phyloP scores from a whole-genome alignment of 495 filamentous ascomycete genomes.

The Aspergillus homomorphus region DNA sequence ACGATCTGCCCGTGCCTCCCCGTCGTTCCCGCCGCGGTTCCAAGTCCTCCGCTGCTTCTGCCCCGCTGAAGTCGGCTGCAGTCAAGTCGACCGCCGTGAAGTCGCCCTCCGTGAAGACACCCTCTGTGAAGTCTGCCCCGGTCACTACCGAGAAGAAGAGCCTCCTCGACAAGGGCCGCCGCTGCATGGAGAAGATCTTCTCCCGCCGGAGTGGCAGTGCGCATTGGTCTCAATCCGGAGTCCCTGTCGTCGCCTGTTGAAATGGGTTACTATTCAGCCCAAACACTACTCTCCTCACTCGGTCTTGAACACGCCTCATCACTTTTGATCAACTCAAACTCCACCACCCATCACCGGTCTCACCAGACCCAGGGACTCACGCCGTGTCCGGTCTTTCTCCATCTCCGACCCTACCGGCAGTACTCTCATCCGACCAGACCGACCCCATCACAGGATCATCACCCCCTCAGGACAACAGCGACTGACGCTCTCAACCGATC shows the following conservation, averaged over 20 bases:
- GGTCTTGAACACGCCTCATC: background rate
- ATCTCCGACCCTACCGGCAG: background rate
- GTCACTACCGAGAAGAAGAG: background rate
- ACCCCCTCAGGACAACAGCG: background rate
- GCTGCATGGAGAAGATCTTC: slow-evolving; percentile 6
- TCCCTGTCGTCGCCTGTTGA: background rate
- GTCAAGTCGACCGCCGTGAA: background rate
- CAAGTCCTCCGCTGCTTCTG: background rate
- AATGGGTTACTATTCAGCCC: too few relatives aligned
- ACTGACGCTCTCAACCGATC: slow-evolving; percentile 1
- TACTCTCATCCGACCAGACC: background rate
- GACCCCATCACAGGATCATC: background rate
- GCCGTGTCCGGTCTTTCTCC: background rate
- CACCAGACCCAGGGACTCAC: background rate
- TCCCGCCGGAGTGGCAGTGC: background rate
- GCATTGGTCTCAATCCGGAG: slow-evolving; percentile 2
- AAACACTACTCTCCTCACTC: background rate
- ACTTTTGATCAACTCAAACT: background rate
- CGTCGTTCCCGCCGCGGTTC: background rate
- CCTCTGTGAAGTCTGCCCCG: background rate
- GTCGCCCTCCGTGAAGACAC: too few relatives aligned
- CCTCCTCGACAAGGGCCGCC: slow-evolving; percentile 5
- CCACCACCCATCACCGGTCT: background rate
- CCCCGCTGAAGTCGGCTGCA: background rate
- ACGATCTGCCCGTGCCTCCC: background rate